A percentile compares a stretch with the other conserved stretches of the same genome.
Conservation (phyloP, 257 asterid species). For the Nicotiana undulata region DNA sequence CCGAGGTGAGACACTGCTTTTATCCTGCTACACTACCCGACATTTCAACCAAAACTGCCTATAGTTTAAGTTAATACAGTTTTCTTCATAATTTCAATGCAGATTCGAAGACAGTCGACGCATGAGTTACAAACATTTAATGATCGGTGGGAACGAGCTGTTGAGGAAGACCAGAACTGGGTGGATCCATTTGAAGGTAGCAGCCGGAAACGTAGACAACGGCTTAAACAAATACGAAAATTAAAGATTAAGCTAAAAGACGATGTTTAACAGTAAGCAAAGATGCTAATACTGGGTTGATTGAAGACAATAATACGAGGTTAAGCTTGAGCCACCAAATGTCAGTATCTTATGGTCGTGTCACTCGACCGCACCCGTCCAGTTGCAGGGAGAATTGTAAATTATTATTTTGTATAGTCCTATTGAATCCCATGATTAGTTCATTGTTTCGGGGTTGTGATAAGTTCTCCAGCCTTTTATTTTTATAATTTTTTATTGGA, state of each 20-base stretch:
- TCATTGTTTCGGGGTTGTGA: conserved; percentile 1
- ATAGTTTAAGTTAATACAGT: not conserved
- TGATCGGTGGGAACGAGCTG: conserved; percentile 77
- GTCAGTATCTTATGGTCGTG: not conserved
- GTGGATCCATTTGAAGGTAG: not conserved
- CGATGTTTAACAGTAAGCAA: not conserved
- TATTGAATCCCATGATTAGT: conserved; percentile 9
- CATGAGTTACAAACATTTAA: conserved; percentile 55
- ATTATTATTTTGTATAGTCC: conserved; percentile 10
- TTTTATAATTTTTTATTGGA: not conserved
- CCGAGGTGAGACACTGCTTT: conserved; percentile 51
- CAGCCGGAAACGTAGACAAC: not conserved
- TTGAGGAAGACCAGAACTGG: conserved; percentile 47
- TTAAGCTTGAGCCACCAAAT: not conserved
- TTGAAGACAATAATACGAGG: not conserved
- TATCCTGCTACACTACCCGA: not conserved
- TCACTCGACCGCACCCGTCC: not conserved
- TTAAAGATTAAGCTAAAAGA: not conserved
- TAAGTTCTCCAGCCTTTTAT: not conserved
- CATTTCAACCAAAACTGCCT: not conserved
- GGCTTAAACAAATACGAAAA: not conserved
- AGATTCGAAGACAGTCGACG: conserved; percentile 26
- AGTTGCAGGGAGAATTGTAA: conserved; percentile 3
- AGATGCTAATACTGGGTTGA: not conserved
- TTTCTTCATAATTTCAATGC: not conserved